A percentile compares a stretch with the other conserved stretches of the same genome.
Evolutionary conservation across 2,329 filamentous ascomycete species (phyloP).

Genomic region (Penicillium sp.): DNA sequence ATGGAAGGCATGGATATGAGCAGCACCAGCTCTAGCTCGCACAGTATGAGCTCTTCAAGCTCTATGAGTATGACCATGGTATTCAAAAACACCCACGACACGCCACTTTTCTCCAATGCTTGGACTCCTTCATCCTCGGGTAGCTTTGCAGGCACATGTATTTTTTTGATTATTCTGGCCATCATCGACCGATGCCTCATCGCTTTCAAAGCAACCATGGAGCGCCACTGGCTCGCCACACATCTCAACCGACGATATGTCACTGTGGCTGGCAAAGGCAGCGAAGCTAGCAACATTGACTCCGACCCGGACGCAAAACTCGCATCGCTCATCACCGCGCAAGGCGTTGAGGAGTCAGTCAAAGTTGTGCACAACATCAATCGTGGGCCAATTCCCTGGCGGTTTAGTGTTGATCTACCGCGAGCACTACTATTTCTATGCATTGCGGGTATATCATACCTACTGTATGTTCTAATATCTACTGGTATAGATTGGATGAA

Average conservation of each 20-base stretch:
- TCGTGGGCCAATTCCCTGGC: constrained; percentile 65
- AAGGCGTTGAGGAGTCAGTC: constrained; percentile 79
- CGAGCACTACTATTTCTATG: constrained; percentile 69
- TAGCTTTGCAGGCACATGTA: constrained; percentile 82
- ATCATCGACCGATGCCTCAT: constrained; percentile 68
- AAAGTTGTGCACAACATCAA: constrained; percentile 65
- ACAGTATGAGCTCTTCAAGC: constrained; percentile 1
- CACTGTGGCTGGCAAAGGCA: constrained; percentile 64
- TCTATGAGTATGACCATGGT: constrained; percentile 38
- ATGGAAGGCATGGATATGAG: constrained; percentile 15
- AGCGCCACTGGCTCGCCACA: constrained; percentile 66
- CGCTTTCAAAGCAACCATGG: constrained; percentile 63
- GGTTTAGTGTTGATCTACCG: constrained; percentile 75
- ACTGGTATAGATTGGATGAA: background rate
- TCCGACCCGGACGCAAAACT: constrained; percentile 63
- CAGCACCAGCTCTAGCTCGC: background rate
- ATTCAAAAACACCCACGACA: constrained; percentile 59
- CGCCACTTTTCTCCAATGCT: constrained; percentile 63
- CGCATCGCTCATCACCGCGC: constrained; percentile 66
- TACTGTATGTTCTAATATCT: constrained; percentile 66
- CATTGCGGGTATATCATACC: constrained; percentile 75
- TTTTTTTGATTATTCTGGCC: constrained; percentile 80
- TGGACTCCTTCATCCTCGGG: constrained; percentile 74
- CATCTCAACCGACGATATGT: constrained; percentile 77
- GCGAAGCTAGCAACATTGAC: constrained; percentile 60